Conservation (phyloP, 768 basidiomycete genomes). For the Lactifluus piperatus region DNA sequence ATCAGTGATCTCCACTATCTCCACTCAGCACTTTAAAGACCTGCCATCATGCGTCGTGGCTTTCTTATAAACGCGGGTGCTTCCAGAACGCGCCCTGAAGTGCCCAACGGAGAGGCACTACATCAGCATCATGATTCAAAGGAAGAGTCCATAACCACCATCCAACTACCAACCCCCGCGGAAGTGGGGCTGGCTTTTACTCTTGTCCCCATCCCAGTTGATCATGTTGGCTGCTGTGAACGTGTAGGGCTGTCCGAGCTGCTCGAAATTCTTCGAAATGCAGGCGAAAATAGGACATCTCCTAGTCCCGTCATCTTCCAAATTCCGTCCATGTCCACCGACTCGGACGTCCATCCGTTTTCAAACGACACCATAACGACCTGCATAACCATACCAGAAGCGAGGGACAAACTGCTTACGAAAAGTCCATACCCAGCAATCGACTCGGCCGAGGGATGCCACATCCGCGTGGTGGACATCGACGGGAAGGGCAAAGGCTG, state of each 20-base stretch:
- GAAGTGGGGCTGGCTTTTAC: not conserved
- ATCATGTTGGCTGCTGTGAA: slow-evolving; percentile 11
- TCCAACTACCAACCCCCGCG: not conserved
- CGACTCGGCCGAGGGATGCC: slow-evolving; percentile 5
- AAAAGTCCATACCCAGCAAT: slow-evolving; percentile 3
- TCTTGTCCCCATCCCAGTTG: slow-evolving; percentile 3
- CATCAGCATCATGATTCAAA: not conserved
- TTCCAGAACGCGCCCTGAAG: not conserved
- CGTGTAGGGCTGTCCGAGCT: slow-evolving; percentile 10
- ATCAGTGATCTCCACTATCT: not conserved
- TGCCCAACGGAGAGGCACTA: not conserved
- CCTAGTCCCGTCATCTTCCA: not conserved
- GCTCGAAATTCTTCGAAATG: not conserved
- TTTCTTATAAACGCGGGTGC: not conserved
- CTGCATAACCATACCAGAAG: slow-evolving; percentile 8
- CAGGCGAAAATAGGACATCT: not conserved
- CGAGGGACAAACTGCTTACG: slow-evolving; percentile 4
- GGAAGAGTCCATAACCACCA: not conserved
- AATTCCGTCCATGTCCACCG: not conserved
- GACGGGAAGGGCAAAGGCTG: slow-evolving; percentile 26
- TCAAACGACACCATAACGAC: slow-evolving; percentile 1
- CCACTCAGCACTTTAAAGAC: not conserved
- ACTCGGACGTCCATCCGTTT: not conserved
- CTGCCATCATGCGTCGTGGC: slow-evolving; percentile 3
- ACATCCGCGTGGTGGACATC: slow-evolving; percentile 7